Conservation (phyloP, 1,284 basidiomycete species). For the Fomitopsis palustris region DNA sequence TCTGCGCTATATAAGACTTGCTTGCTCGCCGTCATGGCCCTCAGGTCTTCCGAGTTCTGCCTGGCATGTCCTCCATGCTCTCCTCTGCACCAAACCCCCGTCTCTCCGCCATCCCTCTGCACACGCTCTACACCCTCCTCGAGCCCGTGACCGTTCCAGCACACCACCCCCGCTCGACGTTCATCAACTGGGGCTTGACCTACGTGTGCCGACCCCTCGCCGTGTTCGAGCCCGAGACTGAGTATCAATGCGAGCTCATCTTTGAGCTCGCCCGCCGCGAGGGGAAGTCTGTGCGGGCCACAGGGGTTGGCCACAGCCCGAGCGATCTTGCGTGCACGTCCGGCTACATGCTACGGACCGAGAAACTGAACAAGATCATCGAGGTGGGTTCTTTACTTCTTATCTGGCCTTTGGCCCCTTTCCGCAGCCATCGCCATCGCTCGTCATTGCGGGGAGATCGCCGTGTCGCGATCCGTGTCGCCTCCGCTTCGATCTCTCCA, state of each 20-base stretch:
- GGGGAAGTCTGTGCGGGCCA: constrained; percentile 71
- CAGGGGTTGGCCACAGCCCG: constrained; percentile 91
- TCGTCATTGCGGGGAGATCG: constrained; percentile 23
- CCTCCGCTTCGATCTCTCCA: constrained; percentile 10
- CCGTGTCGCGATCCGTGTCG: constrained; percentile 16
- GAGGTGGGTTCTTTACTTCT: constrained; percentile 52
- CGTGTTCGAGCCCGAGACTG: constrained; percentile 77
- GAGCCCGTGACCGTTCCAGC: constrained; percentile 48
- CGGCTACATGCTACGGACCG: constrained; percentile 80
- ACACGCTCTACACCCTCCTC: constrained; percentile 46
- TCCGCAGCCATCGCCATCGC: constrained; percentile 13
- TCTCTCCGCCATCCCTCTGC: constrained; percentile 33
- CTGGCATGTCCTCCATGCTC: constrained; percentile 6
- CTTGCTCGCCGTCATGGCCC: not conserved
- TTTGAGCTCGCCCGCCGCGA: constrained; percentile 84
- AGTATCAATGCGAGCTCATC: constrained; percentile 72
- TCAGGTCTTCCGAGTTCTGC: not conserved
- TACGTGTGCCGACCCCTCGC: constrained; percentile 61
- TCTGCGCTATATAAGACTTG: constrained; percentile 5
- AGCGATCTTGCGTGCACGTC: constrained; percentile 88
- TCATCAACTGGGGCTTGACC: constrained; percentile 72
- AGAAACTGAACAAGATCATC: constrained; percentile 64
- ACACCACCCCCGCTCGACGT: constrained; percentile 39
- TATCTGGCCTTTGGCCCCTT: constrained; percentile 23
- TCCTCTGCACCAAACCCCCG: constrained; percentile 10